Base-by-base conservation (phyloP, 1,284 basidiomycete genomes). In the Ustilago hordei region DNA sequence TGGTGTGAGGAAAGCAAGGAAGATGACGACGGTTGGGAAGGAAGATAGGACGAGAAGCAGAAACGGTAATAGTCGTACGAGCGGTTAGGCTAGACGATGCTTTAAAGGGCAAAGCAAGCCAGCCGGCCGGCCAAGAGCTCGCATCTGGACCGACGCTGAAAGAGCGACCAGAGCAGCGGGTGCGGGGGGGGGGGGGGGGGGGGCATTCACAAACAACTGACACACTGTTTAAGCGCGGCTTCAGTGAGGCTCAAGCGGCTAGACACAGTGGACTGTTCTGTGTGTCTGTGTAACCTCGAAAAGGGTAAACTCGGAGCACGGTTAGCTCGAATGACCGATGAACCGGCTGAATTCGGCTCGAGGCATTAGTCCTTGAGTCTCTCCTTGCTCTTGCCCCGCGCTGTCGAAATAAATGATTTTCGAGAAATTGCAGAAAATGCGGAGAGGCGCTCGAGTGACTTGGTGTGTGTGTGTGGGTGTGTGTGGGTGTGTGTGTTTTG, bases 311-410 rank as follows among this genome's bases (percentile, higher is more conserved):
- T 64, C 64, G 70, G 64, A 54, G 57, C 28, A 67, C 64, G 64
- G 64, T 48, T 63, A 54, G 56, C 38, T 52, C 32, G 64, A 72
- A 15, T 57, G 56, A 48, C 69, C 64, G 69, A 64, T 55, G 60
- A 48, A 43, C 69, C 64, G 70, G 64, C 60, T 64, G 64, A 60
- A 72, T 60, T 72, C 69, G 69, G 69, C 60, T 72, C 50, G 48
- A 32, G 52, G 32, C 50, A 6, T 38, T 19, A 17, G 34, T 36
- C 31, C 45, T 41, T 13, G 1, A 19, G 41, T 45, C 41, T 48
- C 41, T 43, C 41, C 39, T 57, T 58, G 56, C 32, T 35, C 45
- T 35, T 35, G 43, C 56, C 56, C 56, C 56, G 45, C 56, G 15
- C 36, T 48, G n/a, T 31, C 48, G 32, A 17, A 13, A 15, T 32